phyloP scores from a whole-genome alignment of 108 stramenopile genomes.

The Nitzschia sp. region DNA sequence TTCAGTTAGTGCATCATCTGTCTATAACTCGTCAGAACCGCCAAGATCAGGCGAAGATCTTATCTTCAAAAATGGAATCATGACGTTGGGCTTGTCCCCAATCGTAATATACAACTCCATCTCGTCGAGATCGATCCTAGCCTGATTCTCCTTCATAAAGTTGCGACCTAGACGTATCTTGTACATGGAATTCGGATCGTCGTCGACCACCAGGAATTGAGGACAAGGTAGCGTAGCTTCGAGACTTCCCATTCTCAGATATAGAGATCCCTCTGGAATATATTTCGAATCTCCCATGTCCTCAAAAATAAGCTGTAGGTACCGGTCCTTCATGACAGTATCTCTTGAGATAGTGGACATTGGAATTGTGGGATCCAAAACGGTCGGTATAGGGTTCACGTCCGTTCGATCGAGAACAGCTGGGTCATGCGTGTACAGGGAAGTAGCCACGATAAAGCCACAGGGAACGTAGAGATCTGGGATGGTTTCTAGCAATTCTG shows the following conservation, averaged over 20 bases:
- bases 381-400: neutral
- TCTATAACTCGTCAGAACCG: neutral
- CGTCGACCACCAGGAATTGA: neutral
- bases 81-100: neutral
- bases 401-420: neutral
- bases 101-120: constrained; percentile 11
- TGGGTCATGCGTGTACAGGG: constrained; percentile 1
- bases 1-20: neutral
- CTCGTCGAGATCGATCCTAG: neutral
- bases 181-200: constrained; percentile 1
- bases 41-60: neutral
- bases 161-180: constrained; percentile 5
- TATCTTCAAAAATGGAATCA: constrained; percentile 13
- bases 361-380: constrained; percentile 3
- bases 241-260: constrained; percentile 11
- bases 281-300: neutral
- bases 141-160: constrained; percentile 10
- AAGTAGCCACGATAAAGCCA: constrained; percentile 12
- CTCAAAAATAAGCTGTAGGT: constrained; percentile 3
- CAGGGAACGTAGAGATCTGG: neutral
- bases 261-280: neutral
- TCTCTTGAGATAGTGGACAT: neutral
- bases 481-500: constrained; percentile 1
- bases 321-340: constrained; percentile 1
- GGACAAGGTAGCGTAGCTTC: constrained; percentile 7